Conservation (phyloP, 371 early-diverging fungal species). For the Mortierella sp. region DNA sequence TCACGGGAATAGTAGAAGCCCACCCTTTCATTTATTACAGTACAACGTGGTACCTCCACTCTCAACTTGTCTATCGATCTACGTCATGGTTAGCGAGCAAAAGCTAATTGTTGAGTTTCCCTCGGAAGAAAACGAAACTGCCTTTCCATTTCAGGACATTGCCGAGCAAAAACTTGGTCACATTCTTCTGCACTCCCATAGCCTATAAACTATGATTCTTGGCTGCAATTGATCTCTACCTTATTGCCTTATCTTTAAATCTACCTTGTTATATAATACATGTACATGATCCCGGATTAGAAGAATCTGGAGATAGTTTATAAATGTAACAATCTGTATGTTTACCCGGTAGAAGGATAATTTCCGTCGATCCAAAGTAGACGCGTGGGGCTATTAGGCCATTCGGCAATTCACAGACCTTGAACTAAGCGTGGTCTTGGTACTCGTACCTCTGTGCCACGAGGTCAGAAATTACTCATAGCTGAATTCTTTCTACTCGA, state of each 20-base stretch:
- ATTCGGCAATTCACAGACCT: background rate
- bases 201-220: too few species aligned
- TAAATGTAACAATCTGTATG: too few species aligned
- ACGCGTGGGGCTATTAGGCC: background rate
- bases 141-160: conserved; percentile 1
- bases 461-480: background rate
- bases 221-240: too few species aligned
- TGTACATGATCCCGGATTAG: too few species aligned
- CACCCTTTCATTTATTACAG: background rate
- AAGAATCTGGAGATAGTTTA: too few species aligned
- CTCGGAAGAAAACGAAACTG: conserved; percentile 8
- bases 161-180: background rate
- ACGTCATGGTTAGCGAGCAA: background rate
- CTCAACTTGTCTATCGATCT: background rate
- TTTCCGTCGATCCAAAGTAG: background rate
- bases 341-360: background rate
- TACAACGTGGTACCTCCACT: background rate
- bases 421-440: background rate
- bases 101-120: background rate
- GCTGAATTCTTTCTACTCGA: too few species aligned
- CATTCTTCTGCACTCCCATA: background rate
- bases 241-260: too few species aligned
- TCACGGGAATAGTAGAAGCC: too few species aligned
- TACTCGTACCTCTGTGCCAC: background rate
- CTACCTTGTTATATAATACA: too few species aligned